Percentiles rank a stretch among this genome's conserved stretches.
phyloP scores from a whole-genome alignment of 2,329 filamentous ascomycete species.

The Cladophialophora bantiana region DNA sequence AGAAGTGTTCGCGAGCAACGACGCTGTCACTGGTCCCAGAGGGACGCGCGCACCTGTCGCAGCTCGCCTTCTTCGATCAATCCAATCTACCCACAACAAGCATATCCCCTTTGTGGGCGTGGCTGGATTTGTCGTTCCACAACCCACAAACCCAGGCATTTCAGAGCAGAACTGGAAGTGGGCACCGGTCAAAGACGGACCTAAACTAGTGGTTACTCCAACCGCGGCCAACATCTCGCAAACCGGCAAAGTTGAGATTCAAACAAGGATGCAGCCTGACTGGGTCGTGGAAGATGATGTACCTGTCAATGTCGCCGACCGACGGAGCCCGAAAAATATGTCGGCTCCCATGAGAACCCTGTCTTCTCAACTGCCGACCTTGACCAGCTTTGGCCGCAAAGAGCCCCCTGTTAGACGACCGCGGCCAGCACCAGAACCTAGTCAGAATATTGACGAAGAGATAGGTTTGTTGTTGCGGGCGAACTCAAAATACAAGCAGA shows the following conservation, averaged over 20 bases:
- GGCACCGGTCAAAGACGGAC: slow-evolving; percentile 33
- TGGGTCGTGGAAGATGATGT: slow-evolving; percentile 34
- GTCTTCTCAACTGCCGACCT: slow-evolving; percentile 22
- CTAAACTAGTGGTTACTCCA: slow-evolving; percentile 35
- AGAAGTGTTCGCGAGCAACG: slow-evolving; percentile 63
- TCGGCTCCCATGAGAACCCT: neutral
- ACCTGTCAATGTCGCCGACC: slow-evolving; percentile 22
- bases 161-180: slow-evolving; percentile 29
- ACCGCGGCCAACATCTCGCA: slow-evolving; percentile 28
- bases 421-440: slow-evolving; percentile 21
- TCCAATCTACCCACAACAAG: slow-evolving; percentile 26
- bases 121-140: slow-evolving; percentile 39
- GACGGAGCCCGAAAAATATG: neutral
- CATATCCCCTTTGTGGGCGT: slow-evolving; percentile 34
- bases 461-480: slow-evolving; percentile 21
- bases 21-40: slow-evolving; percentile 68
- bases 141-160: slow-evolving; percentile 10
- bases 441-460: slow-evolving; percentile 30
- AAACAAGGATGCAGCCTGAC: slow-evolving; percentile 21
- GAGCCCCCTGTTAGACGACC: neutral
- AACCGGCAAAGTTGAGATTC: slow-evolving; percentile 34
- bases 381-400: neutral
- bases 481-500: slow-evolving; percentile 11
- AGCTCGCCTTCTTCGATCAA: slow-evolving; percentile 60
- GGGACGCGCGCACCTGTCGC: slow-evolving; percentile 58